Conservation (phyloP, 305 asterid species). For the Rubia occidens region DNA sequence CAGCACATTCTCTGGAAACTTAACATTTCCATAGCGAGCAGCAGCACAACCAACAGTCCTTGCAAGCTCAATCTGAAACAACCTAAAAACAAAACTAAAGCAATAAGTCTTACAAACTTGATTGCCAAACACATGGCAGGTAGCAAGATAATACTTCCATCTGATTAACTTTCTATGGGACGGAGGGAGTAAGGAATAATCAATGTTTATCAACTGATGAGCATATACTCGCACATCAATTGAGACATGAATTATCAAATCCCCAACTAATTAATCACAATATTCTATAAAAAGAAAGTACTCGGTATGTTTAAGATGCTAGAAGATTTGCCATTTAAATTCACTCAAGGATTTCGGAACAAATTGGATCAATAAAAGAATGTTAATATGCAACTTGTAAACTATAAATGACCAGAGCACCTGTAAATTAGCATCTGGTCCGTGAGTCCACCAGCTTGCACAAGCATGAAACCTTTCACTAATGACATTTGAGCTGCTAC, state of each 20-base stretch:
- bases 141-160: background rate
- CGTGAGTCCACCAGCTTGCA: slow-evolving; percentile 99
- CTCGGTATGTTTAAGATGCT: background rate
- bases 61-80: slow-evolving; percentile 96
- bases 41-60: slow-evolving; percentile 86
- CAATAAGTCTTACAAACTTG: slow-evolving; percentile 37
- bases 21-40: slow-evolving; percentile 95
- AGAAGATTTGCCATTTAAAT: background rate
- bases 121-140: slow-evolving; percentile 4
- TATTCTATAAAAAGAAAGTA: background rate
- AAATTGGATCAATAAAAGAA: background rate
- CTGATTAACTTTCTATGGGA: too few species aligned
- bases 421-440: slow-evolving; percentile 88
- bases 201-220: background rate
- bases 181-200: too few species aligned
- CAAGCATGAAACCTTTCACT: slow-evolving; percentile 92
- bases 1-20: slow-evolving; percentile 97
- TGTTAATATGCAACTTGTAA: slow-evolving; percentile 5
- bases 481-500: slow-evolving; percentile 37
- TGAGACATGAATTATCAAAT: background rate
- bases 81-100: slow-evolving; percentile 52
- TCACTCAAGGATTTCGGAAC: background rate
- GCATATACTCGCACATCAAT: background rate
- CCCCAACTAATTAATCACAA: too few species aligned
- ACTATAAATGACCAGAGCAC: slow-evolving; percentile 26